Evolutionary conservation across 129 eudicot genomes (phyloP).

Genomic region (Ambrosia trifida): DNA sequence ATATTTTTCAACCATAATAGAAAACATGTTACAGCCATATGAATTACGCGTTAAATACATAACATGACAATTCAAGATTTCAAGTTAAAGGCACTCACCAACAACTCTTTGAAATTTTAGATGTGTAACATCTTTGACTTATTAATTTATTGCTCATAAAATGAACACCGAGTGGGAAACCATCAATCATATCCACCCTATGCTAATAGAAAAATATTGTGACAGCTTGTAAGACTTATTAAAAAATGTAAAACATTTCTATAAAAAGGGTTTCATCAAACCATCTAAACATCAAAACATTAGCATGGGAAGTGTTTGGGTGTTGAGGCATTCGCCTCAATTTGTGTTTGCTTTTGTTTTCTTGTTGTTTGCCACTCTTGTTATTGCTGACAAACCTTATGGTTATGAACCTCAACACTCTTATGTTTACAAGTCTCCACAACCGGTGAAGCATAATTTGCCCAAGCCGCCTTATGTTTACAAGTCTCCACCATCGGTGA

Average conservation of each 20-base stretch:
- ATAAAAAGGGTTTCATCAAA: background rate
- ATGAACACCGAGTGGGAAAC: slow-evolving; percentile 5
- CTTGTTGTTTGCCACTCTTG: slow-evolving; percentile 21
- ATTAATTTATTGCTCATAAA: background rate
- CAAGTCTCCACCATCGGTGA: slow-evolving; percentile 15
- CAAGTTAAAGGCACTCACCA: background rate
- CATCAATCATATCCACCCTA: background rate
- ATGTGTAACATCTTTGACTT: background rate
- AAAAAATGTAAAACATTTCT: background rate
- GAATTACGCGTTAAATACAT: too few species aligned
- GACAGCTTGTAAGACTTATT: slow-evolving; percentile 7
- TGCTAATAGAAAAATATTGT: background rate
- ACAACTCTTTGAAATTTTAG: background rate
- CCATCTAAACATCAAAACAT: background rate
- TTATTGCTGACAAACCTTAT: slow-evolving; percentile 19
- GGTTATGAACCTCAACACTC: slow-evolving; percentile 18
- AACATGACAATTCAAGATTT: too few species aligned
- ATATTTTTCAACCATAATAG: background rate
- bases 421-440: background rate
- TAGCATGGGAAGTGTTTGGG: slow-evolving; percentile 21
- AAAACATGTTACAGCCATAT: too few species aligned
- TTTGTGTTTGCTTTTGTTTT: slow-evolving; percentile 16
- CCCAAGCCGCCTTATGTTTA: slow-evolving; percentile 12
- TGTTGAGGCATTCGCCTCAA: slow-evolving; percentile 26
- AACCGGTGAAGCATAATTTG: slow-evolving; percentile 8